Evolutionary conservation across 352 stramenopile species (phyloP), one percentile per base, ranked within the genome.

Genomic region (Phytophthora cactorum): DNA sequence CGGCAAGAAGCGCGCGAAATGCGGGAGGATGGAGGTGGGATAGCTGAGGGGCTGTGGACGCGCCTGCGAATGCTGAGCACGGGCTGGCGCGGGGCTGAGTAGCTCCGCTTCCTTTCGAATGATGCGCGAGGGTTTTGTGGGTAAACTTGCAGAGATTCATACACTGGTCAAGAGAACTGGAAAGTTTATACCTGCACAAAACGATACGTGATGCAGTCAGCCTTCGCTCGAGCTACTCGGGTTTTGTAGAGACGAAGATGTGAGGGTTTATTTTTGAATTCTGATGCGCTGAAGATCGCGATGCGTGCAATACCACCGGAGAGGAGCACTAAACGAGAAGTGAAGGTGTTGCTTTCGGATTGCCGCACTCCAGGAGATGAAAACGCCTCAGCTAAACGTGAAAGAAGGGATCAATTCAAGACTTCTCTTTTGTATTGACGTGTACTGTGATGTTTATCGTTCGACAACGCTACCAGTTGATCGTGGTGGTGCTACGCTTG

Each of bases 21-120:
- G 36, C 5, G 36, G 25, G 29, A 39, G 22, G 9, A 11, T 14
- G n/a, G 31, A 14, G 46, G 25, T 29, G 43, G 17, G 12, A 25
- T 28, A 31, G 27, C 11, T 47, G 39, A 9, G 3, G 29, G 10
- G 22, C 39, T 43, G 31, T 55, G 12, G 31, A 45, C 17, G 32
- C 32, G 51, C 36, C 32, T 60, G 39, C 25, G 28, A 22, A 60
- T 31, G 51, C n/a, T 57, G 49, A 34, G 58, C 28, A 47, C 14
- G 41, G 41, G 41, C n/a, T 60, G 38, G 38, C 28, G 52, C 34
- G 38, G 36, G 59, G 45, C 25, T 9, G 49, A 47, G 53, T 27
- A 55, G 60, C 41, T 62, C 52, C 22, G 51, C 63, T 66, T 54
- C 63, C 47, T 70, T 70, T 65, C 53, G 57, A 64, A 58, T 51